phyloP scores from a whole-genome alignment of 2,329 filamentous ascomycete species.

The Nakataea oryzae region DNA sequence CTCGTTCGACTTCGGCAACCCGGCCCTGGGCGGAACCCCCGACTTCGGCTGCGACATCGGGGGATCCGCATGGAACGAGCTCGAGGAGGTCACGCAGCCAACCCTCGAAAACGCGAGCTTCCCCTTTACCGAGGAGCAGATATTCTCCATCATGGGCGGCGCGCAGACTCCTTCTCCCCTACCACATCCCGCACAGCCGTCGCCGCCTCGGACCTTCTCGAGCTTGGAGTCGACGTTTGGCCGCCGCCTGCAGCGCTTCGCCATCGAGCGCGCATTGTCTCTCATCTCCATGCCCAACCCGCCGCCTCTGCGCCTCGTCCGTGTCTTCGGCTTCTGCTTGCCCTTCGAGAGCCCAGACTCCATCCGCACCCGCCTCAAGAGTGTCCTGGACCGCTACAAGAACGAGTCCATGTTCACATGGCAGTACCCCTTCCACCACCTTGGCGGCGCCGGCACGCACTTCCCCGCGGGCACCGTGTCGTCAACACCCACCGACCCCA shows the following conservation, averaged over 20 bases:
- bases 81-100: conserved; percentile 40
- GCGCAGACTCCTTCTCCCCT: conserved; percentile 11
- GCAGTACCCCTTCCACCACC: conserved; percentile 49
- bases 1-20: conserved; percentile 4
- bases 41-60: neutral
- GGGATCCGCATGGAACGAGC: conserved; percentile 14
- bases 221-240: conserved; percentile 59
- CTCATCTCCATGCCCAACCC: conserved; percentile 42
- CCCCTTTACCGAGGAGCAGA: conserved; percentile 19
- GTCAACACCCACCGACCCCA: conserved; percentile 6
- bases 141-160: neutral
- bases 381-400: conserved; percentile 18
- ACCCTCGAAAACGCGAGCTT: conserved; percentile 45
- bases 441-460: conserved; percentile 60
- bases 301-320: conserved; percentile 34
- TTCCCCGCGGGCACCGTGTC: conserved; percentile 24
- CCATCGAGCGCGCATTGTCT: conserved; percentile 50
- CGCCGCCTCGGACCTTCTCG: conserved; percentile 42
- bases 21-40: neutral
- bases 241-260: conserved; percentile 54
- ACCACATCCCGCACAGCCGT: conserved; percentile 24
- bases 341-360: conserved; percentile 42
- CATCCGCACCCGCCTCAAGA: conserved; percentile 30
- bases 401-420: conserved; percentile 43
- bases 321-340: conserved; percentile 60